phyloP scores from a whole-genome alignment of 768 basidiomycete species.

The Hemileccinum impolitum region DNA sequence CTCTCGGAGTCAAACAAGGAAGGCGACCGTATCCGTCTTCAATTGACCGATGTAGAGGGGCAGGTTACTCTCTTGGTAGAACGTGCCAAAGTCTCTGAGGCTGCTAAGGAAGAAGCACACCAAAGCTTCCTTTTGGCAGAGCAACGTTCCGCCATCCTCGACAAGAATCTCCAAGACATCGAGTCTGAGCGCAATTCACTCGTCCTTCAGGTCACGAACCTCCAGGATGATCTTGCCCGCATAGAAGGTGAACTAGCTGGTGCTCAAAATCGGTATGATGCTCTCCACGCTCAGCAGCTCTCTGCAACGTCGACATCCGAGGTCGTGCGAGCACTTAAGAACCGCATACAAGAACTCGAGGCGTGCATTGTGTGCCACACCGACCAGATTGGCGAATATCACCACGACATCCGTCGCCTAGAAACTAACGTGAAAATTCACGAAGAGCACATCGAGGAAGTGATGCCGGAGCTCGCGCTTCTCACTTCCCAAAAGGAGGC shows the following conservation, averaged over 20 bases:
- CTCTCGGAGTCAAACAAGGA: constrained; percentile 34
- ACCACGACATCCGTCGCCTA: constrained; percentile 73
- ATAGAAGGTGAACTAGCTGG: constrained; percentile 53
- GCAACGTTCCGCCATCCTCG: constrained; percentile 42
- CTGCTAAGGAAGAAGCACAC: constrained; percentile 35
- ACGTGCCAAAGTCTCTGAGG: constrained; percentile 32
- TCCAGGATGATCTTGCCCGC: constrained; percentile 53
- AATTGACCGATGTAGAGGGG: constrained; percentile 33
- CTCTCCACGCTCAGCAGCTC: constrained; percentile 65
- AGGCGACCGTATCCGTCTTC: constrained; percentile 24
- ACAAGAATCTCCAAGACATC: constrained; percentile 47
- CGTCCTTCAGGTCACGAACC: constrained; percentile 57
- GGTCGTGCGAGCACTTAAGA: constrained; percentile 51
- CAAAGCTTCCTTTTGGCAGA: constrained; percentile 30
- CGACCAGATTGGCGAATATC: constrained; percentile 74
- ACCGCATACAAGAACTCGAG: constrained; percentile 70
- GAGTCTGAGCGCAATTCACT: constrained; percentile 69
- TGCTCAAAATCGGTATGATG: constrained; percentile 58
- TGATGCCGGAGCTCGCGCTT: constrained; percentile 67
- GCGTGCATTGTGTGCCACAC: constrained; percentile 59
- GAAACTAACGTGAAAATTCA: constrained; percentile 73
- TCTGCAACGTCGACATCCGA: constrained; percentile 57
- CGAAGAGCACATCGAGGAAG: constrained; percentile 70
- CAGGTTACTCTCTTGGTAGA: constrained; percentile 32
- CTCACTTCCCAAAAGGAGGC: constrained; percentile 65